Evolutionary conservation across 371 early-diverging fungal genomes (phyloP).

Genomic region (Actinomucor elegans): DNA sequence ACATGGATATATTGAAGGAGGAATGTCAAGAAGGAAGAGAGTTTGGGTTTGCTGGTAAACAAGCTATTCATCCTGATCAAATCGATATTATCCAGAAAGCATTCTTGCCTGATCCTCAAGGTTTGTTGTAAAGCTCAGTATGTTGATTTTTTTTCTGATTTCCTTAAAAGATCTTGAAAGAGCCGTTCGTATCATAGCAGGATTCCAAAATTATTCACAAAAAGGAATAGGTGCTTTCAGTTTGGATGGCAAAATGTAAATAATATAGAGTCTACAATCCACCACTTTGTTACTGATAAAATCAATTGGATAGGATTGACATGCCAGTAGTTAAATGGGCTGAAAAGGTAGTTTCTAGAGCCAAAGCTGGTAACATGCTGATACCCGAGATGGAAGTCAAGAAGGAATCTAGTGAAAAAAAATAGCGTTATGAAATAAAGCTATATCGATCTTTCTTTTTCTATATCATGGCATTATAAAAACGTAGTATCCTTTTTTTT

Average conservation of each 20-base stretch:
- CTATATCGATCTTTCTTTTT: no score
- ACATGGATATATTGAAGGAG: conserved; percentile 62
- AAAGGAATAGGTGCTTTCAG: conserved; percentile 88
- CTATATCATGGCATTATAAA: not conserved
- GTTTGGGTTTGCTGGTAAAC: conserved; percentile 95
- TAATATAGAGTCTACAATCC: not conserved
- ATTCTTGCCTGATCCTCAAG: conserved; percentile 75
- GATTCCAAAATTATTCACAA: conserved; percentile 61
- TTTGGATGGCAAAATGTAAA: conserved; percentile 86
- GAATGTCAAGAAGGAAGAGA: conserved; percentile 85
- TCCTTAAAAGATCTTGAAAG: conserved; percentile 50
- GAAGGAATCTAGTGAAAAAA: conserved; percentile 1
- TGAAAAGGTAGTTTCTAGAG: conserved; percentile 57
- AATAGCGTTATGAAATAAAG: no score
- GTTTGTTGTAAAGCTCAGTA: conserved; percentile 25
- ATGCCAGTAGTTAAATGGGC: conserved; percentile 76
- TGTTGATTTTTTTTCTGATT: no score
- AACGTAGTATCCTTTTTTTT: not conserved
- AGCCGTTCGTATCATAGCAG: conserved; percentile 66
- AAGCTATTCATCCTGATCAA: conserved; percentile 92
- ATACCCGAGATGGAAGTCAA: conserved; percentile 35
- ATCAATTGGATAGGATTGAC: conserved; percentile 55
- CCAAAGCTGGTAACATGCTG: conserved; percentile 53
- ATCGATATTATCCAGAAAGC: conserved; percentile 76
- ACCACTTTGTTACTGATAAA: not conserved